phyloP scores from a whole-genome alignment of 768 basidiomycete genomes.

The Asterophora lycoperdoides region DNA sequence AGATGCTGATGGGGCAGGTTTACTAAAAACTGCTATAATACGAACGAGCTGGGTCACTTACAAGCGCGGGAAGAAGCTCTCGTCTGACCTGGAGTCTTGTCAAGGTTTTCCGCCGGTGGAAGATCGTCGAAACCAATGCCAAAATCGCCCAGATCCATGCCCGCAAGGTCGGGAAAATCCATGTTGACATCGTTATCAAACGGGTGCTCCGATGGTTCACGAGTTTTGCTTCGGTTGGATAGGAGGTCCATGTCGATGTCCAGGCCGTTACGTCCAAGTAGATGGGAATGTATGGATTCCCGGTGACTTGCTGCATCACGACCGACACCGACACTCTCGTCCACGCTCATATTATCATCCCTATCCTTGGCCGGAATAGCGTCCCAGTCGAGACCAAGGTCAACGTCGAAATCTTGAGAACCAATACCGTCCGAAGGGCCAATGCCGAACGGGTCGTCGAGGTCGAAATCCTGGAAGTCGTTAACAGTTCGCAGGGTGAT shows the following conservation, averaged over 20 bases:
- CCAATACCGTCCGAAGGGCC: slow-evolving; percentile 81
- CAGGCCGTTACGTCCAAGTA: slow-evolving; percentile 44
- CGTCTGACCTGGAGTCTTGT: slow-evolving; percentile 56
- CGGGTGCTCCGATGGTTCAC: slow-evolving; percentile 62
- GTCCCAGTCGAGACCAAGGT: slow-evolving; percentile 76
- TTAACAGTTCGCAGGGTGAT: slow-evolving; percentile 82
- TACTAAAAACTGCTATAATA: neutral
- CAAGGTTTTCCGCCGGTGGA: slow-evolving; percentile 35
- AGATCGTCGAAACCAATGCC: slow-evolving; percentile 67
- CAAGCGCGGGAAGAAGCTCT: slow-evolving; percentile 65
- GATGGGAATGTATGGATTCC: slow-evolving; percentile 59
- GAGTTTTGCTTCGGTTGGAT: slow-evolving; percentile 55
- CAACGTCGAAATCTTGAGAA: slow-evolving; percentile 77
- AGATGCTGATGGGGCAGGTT: slow-evolving; percentile 46
- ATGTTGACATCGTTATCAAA: slow-evolving; percentile 53
- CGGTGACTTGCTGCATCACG: slow-evolving; percentile 59
- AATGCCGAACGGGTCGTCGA: slow-evolving; percentile 74
- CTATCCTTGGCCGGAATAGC: slow-evolving; percentile 45
- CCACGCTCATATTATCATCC: slow-evolving; percentile 52
- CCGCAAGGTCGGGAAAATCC: slow-evolving; percentile 49
- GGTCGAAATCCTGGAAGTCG: slow-evolving; percentile 62
- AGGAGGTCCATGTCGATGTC: slow-evolving; percentile 58
- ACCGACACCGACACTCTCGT: slow-evolving; percentile 68
- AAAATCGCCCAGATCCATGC: slow-evolving; percentile 59
- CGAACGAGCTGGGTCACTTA: slow-evolving; percentile 31